Conservation (phyloP, 1,284 basidiomycete species). For the Marasmius fiardii region DNA sequence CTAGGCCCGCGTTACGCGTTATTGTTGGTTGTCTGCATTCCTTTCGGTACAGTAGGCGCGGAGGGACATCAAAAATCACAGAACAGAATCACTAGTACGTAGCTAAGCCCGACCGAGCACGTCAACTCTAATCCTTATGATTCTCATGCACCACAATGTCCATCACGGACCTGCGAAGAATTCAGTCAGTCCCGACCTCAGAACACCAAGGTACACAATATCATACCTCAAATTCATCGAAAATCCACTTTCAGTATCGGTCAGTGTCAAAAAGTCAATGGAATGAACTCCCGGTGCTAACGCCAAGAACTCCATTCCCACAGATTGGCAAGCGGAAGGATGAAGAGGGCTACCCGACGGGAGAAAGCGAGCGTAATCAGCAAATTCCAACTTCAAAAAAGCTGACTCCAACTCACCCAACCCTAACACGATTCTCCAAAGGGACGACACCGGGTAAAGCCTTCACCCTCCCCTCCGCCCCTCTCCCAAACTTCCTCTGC, state of each 20-base stretch:
- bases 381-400: background rate
- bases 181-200: background rate
- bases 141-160: constrained; percentile 14
- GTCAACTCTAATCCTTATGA: too few relatives aligned
- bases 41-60: too few relatives aligned
- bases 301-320: constrained; percentile 84
- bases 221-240: constrained; percentile 70
- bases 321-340: constrained; percentile 79
- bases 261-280: constrained; percentile 70
- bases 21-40: too few relatives aligned
- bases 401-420: constrained; percentile 55
- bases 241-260: constrained; percentile 70
- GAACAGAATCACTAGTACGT: too few relatives aligned
- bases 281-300: constrained; percentile 77
- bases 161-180: constrained; percentile 9
- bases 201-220: background rate
- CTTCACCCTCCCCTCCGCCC: constrained; percentile 19
- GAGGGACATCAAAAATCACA: too few relatives aligned
- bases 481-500: background rate
- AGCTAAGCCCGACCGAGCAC: too few relatives aligned
- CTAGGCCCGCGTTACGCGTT: too few relatives aligned
- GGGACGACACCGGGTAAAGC: constrained; percentile 64
- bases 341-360: constrained; percentile 64
- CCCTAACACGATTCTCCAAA: constrained; percentile 76
- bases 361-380: too few relatives aligned